A percentile compares a stretch with the other conserved stretches of the same genome.
phyloP scores from a whole-genome alignment of 2,329 filamentous ascomycete genomes.

The Raffaelea arxii region DNA sequence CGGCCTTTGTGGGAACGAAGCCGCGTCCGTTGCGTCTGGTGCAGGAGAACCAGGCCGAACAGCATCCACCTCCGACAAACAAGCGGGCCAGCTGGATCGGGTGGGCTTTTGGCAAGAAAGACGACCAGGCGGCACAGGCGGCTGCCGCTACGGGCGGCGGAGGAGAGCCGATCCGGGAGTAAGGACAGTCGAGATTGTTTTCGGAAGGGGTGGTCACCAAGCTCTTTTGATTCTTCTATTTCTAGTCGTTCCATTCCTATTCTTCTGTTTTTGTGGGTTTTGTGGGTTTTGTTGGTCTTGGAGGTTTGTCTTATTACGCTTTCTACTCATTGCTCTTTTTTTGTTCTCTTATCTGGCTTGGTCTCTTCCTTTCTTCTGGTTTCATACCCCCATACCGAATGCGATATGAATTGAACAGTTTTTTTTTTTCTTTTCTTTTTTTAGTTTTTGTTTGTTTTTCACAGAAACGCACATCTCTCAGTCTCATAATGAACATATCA shows the following conservation, averaged over 20 bases:
- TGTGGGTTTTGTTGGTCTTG: too few relatives aligned
- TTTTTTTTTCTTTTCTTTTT: background rate
- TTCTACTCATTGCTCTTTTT: background rate
- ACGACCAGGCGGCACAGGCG: constrained; percentile 16
- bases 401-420: background rate
- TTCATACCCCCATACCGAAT: constrained; percentile 5
- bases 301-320: background rate
- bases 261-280: too few relatives aligned
- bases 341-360: background rate
- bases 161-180: constrained; percentile 10
- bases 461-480: too few relatives aligned
- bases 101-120: constrained; percentile 47
- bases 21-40: constrained; percentile 79
- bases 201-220: too few relatives aligned
- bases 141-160: background rate
- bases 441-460: too few relatives aligned
- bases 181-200: too few relatives aligned
- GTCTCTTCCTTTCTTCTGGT: background rate
- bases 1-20: constrained; percentile 57
- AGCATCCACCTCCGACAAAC: too few relatives aligned
- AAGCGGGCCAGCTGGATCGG: constrained; percentile 59
- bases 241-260: too few relatives aligned
- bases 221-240: too few relatives aligned
- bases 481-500: too few relatives aligned
- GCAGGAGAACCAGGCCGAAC: constrained; percentile 55